Percentiles rank a stretch among this genome's conserved stretches.
phyloP scores from a whole-genome alignment of 108 stramenopile genomes.

The Cyclotella choctawhatcheeana region DNA sequence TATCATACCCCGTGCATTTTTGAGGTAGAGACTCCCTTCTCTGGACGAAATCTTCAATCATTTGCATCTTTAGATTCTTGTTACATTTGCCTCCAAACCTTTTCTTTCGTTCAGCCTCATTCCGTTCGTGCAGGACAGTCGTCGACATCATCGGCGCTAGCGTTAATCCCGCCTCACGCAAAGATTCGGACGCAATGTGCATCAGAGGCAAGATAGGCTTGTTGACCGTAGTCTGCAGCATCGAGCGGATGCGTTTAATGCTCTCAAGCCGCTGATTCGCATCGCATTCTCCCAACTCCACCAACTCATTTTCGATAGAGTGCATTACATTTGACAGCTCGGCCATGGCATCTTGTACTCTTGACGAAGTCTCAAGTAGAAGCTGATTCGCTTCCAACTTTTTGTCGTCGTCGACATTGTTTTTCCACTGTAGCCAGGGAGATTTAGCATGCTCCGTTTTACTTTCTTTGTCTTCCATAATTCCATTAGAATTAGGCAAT shows the following conservation, averaged over 20 bases:
- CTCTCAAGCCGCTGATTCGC: not conserved
- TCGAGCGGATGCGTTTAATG: not conserved
- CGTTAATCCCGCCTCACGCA: conserved; percentile 3
- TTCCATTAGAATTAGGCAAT: no score
- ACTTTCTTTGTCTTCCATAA: no score
- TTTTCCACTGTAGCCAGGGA: not conserved
- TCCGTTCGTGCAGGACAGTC: not conserved
- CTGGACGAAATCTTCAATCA: not conserved
- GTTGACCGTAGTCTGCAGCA: not conserved
- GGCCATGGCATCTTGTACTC: conserved; percentile 9
- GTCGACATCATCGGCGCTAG: conserved; percentile 5
- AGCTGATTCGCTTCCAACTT: conserved; percentile 10
- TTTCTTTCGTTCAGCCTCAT: not conserved
- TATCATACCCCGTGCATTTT: not conserved
- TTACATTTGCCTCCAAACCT: not conserved
- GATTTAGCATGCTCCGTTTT: no score
- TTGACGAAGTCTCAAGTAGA: conserved; percentile 12
- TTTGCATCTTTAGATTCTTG: not conserved
- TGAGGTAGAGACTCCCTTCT: not conserved
- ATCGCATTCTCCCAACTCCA: not conserved
- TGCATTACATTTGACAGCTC: not conserved
- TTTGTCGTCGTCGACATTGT: not conserved
- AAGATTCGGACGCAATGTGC: not conserved
- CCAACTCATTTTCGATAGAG: not conserved
- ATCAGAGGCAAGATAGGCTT: not conserved